phyloP scores from a whole-genome alignment of 805 yeast species.

The Dipodascus albidus region DNA sequence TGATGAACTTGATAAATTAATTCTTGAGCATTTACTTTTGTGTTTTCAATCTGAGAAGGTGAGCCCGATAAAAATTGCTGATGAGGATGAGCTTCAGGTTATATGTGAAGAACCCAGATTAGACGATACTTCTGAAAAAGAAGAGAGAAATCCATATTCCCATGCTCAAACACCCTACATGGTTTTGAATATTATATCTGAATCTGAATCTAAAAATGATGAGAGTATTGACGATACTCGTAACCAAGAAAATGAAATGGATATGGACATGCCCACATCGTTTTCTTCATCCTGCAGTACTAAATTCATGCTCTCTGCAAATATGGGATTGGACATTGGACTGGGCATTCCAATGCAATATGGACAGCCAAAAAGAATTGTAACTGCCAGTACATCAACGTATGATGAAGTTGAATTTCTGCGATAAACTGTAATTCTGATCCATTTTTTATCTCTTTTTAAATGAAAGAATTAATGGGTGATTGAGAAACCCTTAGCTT shows the following conservation, averaged over 20 bases:
- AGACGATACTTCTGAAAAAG: background rate
- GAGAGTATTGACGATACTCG: background rate
- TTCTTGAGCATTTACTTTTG: background rate
- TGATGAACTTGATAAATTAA: background rate
- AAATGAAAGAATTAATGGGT: no score
- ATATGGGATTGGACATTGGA: background rate
- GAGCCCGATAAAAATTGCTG: background rate
- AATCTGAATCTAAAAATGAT: background rate
- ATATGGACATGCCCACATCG: background rate
- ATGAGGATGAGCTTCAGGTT: background rate
- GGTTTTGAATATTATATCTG: background rate
- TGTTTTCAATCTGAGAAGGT: background rate
- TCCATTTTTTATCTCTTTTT: no score
- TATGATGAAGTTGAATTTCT: background rate
- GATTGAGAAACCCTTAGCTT: background rate
- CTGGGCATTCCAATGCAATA: background rate
- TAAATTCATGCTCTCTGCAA: background rate
- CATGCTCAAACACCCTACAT: background rate
- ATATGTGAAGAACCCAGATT: background rate
- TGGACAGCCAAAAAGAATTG: background rate
- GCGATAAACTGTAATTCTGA: no score
- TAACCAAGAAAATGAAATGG: background rate
- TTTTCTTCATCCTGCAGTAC: constrained; percentile 1
- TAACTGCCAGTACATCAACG: background rate
- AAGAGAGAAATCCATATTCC: background rate